These are phyloP conservation scores for Boletales sp. DNA, from an alignment of 768 basidiomycete genomes.

Conservation along the genomic window DNA sequence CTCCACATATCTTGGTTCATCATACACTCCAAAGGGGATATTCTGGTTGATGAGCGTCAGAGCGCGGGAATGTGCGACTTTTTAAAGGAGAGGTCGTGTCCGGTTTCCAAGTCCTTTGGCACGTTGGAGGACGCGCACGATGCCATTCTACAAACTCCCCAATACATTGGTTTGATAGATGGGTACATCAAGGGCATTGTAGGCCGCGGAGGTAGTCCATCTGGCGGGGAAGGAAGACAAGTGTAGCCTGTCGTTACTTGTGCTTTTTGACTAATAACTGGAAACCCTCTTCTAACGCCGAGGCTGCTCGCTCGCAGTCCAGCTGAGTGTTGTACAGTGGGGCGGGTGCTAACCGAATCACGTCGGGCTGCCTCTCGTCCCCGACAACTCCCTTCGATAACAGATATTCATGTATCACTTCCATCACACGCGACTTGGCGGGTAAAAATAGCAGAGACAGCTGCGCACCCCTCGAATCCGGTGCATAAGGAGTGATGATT, in stretches of 20 bases:
- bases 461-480: constrained; percentile 76
- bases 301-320: constrained; percentile 73
- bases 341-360: constrained; percentile 83
- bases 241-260: constrained; percentile 5
- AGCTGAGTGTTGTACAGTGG: constrained; percentile 82
- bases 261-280: constrained; percentile 20
- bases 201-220: neutral
- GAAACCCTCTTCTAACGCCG: constrained; percentile 60
- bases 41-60: constrained; percentile 60
- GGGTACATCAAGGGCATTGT: constrained; percentile 34
- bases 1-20: constrained; percentile 59
- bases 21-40: constrained; percentile 72
- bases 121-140: constrained; percentile 52
- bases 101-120: constrained; percentile 34
- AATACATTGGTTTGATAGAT: constrained; percentile 45
- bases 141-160: constrained; percentile 41
- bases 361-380: constrained; percentile 88
- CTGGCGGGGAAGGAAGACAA: neutral
- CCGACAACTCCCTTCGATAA: constrained; percentile 76
- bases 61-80: constrained; percentile 56
- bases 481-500: constrained; percentile 82
- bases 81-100: constrained; percentile 34
- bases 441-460: constrained; percentile 83
- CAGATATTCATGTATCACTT: constrained; percentile 57
- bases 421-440: constrained; percentile 58